Base-by-base conservation (phyloP, 139 green algal genomes). In the Chlorella vulgaris region DNA sequence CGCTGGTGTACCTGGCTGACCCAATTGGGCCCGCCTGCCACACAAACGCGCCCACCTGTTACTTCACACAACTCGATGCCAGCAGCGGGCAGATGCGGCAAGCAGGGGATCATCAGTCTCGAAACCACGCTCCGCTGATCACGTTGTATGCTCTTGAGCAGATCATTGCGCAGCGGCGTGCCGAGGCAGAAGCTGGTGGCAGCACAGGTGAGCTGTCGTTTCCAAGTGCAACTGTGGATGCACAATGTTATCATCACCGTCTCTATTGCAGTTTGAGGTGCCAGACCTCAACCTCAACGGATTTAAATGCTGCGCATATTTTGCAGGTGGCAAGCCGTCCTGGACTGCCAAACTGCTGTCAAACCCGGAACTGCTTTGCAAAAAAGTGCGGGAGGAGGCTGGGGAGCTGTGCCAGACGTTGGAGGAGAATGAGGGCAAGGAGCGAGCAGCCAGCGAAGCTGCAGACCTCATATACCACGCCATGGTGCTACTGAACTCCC, bases 401-500 rank as follows among this genome's bases (percentile, higher is more conserved):
- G 93, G 89, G 1, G 96, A 99, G 92, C 92, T 99, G 69, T 99
- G 96, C 83, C 66, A 96, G 78, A 98, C 96, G 22, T 84, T 95
- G 75, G 93, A 98, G 84, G 62, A 90, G 15, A 61, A 88, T 21
- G 97, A 99, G 84, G 96, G 82, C 18, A 84, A 86, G 39, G 93
- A 99, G 81, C 77, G 96, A 0, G 87, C 93, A 0, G 95, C 93
- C 10, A 96, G 89, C 24, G 97, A 99, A 83, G 92, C 93, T 81
- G 97, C 97, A 6, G 97, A 99, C 88, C 88, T 99, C 78, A 84
- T 99, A 39, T 99, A 99, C 87, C 97, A 99, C 83, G 88, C 93
- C 42, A 95, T 99, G 89, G 97, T 99, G 43, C 87, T 99, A 63
- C 83, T 97, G 1, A 95, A 96, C 80, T 50, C 89, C 29, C 91